Evolutionary conservation across 1,284 basidiomycete genomes (phyloP), one percentile per base, ranked within the genome.

Genomic region (Meira miltonrushii): DNA sequence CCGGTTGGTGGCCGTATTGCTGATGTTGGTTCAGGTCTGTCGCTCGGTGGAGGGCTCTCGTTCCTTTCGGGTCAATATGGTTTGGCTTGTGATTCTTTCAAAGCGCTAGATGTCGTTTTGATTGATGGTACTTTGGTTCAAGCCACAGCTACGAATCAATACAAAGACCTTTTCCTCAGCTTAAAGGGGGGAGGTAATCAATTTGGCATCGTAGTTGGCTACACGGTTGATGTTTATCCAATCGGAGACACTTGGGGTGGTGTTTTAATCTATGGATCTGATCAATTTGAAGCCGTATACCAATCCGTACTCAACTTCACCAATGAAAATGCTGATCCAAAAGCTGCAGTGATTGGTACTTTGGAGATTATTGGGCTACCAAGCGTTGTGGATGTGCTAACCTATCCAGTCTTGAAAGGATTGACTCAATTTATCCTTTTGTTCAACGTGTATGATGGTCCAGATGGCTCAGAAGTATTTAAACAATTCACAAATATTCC

Each of bases 201-300:
- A 11, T 65, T 64, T 47, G 68, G 68, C n/a, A 43, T 71, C 11
- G 69, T 71, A n/a, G 67, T 67, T 1, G 28, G 19, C 0, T 71
- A 71, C 59, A 39, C 57, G 15, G 69, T 40, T 64, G 66, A 50
- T 66, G 62, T 57, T 69, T 60, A 61, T 63, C 69, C 39, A 13
- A 47, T 47, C 23, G 59, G 59, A 33, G 58, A 4, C 11, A 39
- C 51, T 46, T 50, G 33, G 25, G 44, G 43, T 44, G 59, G 59
- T 38, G 13, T 41, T 10, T 19, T 60, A 17, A 51, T 59, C 40
- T 52, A 57, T 39, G 21, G 11, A 25, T n/a, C 19, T 8, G 37
- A 58, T 37, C 58, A 61, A 15, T 9, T 12, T 13, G 47, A 15
- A 7, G 38, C 43, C 12, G 49, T 58, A 5, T 13, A 38, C 10